A percentile compares a stretch with the other conserved stretches of the same genome.
Conservation (phyloP, 2,329 filamentous ascomycete genomes). For the Alternaria panax region DNA sequence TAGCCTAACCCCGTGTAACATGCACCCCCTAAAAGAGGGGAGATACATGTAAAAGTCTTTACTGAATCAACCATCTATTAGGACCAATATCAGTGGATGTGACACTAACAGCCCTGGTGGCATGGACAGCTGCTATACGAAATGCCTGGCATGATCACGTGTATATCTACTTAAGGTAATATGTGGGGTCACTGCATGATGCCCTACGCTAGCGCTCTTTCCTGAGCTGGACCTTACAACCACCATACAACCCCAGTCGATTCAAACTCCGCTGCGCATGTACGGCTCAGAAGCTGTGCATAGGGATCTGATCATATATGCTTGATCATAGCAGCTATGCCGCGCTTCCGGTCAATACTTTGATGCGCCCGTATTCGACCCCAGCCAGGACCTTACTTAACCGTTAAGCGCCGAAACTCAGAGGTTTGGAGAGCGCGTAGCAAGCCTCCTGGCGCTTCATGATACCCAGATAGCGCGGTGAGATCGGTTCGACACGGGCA, state of each 20-base stretch:
- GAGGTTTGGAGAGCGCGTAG: no score
- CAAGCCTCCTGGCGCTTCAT: no score
- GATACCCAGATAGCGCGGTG: no score
- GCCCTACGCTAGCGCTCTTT: neutral
- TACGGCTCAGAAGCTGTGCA: neutral
- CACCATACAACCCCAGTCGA: rapidly evolving
- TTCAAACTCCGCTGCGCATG: neutral
- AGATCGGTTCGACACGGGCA: no score
- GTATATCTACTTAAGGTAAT: neutral
- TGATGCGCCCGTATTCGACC: neutral
- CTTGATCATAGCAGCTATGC: neutral
- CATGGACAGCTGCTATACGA: neutral
- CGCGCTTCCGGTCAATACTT: neutral
- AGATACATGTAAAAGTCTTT: no score
- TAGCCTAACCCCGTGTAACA: no score
- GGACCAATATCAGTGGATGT: no score
- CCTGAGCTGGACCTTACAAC: neutral
- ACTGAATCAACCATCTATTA: rapidly evolving
- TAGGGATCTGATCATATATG: neutral
- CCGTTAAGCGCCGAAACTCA: no score
- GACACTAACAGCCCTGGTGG: neutral
- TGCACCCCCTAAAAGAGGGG: no score
- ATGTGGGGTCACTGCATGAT: neutral
- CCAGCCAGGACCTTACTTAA: no score
- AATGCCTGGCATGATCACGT: neutral